Evolutionary conservation across 768 basidiomycete genomes (phyloP).

Genomic region (Suillus subluteus): DNA sequence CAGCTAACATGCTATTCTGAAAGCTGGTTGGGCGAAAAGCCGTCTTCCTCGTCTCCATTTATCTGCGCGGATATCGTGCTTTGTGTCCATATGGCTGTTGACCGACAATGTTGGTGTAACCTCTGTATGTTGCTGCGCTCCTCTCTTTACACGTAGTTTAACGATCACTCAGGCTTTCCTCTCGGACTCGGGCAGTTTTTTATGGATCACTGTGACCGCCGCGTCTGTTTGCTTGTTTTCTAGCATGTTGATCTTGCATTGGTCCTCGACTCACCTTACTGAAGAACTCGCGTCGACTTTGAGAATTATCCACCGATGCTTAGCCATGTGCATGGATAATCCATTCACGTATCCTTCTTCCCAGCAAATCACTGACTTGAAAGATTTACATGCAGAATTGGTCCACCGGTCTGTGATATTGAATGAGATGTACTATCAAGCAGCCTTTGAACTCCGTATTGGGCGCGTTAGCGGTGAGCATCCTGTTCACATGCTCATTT

Average conservation of each 20-base stretch:
- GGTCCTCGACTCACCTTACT: constrained; percentile 49
- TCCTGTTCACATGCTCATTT: neutral
- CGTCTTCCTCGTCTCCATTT: constrained; percentile 47
- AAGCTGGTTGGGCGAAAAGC: constrained; percentile 48
- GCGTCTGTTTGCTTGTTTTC: constrained; percentile 41
- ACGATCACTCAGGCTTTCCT: constrained; percentile 25
- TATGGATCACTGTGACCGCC: constrained; percentile 46
- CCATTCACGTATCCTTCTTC: constrained; percentile 23
- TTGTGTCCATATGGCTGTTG: constrained; percentile 50
- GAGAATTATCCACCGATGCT: constrained; percentile 36
- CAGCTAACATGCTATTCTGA: neutral
- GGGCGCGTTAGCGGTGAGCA: constrained; percentile 47
- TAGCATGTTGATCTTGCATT: constrained; percentile 41
- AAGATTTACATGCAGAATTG: constrained; percentile 30
- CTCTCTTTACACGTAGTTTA: neutral
- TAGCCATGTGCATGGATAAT: constrained; percentile 35
- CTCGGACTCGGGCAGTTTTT: constrained; percentile 34
- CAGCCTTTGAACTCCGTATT: constrained; percentile 48
- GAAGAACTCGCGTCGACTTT: constrained; percentile 41
- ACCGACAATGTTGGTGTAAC: constrained; percentile 39
- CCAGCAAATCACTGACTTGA: constrained; percentile 19
- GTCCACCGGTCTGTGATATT: constrained; percentile 41
- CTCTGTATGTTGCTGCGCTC: constrained; percentile 30
- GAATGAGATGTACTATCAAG: constrained; percentile 46
- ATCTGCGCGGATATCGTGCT: constrained; percentile 49